phyloP scores from a whole-genome alignment of 306 rosid species.

The Inga oerstediana region DNA sequence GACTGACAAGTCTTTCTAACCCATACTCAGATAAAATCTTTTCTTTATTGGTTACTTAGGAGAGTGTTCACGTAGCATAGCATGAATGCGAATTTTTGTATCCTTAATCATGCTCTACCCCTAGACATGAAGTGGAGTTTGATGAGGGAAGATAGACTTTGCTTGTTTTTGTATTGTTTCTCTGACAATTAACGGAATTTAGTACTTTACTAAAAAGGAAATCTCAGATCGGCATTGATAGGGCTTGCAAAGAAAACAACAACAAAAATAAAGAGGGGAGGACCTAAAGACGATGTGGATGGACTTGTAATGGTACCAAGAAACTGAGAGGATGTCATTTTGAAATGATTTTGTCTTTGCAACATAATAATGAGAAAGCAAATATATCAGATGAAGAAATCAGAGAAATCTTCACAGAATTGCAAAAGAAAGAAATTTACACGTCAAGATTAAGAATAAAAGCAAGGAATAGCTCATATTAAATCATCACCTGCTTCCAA shows the following conservation, averaged over 20 bases:
- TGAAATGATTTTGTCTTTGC: background rate
- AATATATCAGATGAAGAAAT: background rate
- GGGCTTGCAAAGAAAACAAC: background rate
- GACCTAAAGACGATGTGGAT: background rate
- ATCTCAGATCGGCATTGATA: background rate
- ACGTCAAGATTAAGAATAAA: background rate
- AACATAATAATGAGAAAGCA: background rate
- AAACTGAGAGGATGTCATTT: background rate
- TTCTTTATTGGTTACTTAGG: too few relatives aligned
- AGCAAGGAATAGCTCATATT: background rate
- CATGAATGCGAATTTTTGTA: too few relatives aligned
- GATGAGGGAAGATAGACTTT: too few relatives aligned
- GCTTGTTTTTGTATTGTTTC: too few relatives aligned
- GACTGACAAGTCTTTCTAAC: too few relatives aligned
- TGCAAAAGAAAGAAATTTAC: background rate
- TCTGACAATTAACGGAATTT: too few relatives aligned
- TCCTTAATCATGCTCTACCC: too few relatives aligned
- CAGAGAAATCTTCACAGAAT: background rate
- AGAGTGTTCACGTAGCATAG: too few relatives aligned
- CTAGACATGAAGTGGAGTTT: too few relatives aligned
- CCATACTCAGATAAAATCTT: too few relatives aligned
- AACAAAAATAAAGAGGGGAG: background rate
- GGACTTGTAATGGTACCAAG: background rate
- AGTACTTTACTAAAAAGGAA: too few relatives aligned
- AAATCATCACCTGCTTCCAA: conserved; percentile 85